Evolutionary conservation across 306 rosid genomes (phyloP), one percentile per base, ranked within the genome.

Genomic region (Prunus mira): DNA sequence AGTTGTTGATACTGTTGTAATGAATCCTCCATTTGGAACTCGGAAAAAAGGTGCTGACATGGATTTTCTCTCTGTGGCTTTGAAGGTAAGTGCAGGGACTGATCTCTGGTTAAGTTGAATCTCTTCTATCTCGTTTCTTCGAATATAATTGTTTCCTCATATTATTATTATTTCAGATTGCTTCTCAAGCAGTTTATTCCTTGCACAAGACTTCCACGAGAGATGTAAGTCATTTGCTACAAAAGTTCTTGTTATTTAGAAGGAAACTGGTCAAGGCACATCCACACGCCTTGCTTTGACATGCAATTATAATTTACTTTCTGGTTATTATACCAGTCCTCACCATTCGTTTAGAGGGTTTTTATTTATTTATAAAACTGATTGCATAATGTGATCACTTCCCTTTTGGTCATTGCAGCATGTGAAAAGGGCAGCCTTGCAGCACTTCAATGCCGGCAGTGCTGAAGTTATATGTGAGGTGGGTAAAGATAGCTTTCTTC

Each of bases 1-100:
- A 76, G n/a, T 79, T 75, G 89, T 89, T 78, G 96, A 95, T 84
- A 95, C 98, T 20, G 88, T 95, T 78, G 83, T 95, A 50, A 95
- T 92, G 97, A 95, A 95, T 81, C 97, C 99, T 55, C 99, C 98
- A 57, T 91, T 95, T 77, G 98, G 99, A 83, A 89, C 98, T 63
- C 87, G 90, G 72, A 85, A 76, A 71, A 92, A 91, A 81, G 99
- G 99, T 22, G 97, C 90, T 32, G 97, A 95, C 77, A 87, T 95
- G 90, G 93, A 90, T 73, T 95, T 95, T 74, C 97, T 95, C 72
- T 70, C 41, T 62, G 85, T 70, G 75, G 91, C 96, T 79, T 82
- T 92, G 87, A 91, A 89, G 97, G 98, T 89, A 79, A 75, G 62
- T 78, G 50, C 50, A 54, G 30, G 57, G 62, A 65, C 78, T 80